Evolutionary conservation across 2,329 filamentous ascomycete genomes (phyloP), one percentile per base, ranked within the genome.

Genomic region (Stylonectria norvegica): DNA sequence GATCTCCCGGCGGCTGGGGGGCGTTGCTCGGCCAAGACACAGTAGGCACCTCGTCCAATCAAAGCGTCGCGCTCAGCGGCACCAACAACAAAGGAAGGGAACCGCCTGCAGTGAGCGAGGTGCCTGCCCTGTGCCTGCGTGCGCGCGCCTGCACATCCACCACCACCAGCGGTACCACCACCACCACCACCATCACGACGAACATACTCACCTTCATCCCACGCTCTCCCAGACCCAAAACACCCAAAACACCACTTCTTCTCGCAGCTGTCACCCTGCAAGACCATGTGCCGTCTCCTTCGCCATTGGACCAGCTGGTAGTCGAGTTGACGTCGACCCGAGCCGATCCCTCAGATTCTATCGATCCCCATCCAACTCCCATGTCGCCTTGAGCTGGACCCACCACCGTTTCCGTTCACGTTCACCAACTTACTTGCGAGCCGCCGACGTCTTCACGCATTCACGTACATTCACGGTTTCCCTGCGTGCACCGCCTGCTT

Each of bases 281-380:
- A 53, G 56, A 55, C 38, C 49, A 56, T 56, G 53, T 41, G 45
- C 43, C 42, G 49, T 40, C 48, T 42, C 37, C 40, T 39, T 39
- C 39, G 42, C 44, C 43, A 43, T 42, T 39, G 38, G 43, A 45
- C 38, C 37, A 30, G 53, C 41, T 52, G 48, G 44, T 57, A 55
- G 53, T 43, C 30, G 34, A 51, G 47, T 43, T 43, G 28, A 30
- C 28, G 14, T 30, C 28, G 7, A 9, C 14, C 28, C 28, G n/a
- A n/a, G n/a, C n/a, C n/a, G n/a, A n/a, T n/a, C n/a, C n/a, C n/a
- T n/a, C n/a, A n/a, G n/a, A n/a, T n/a, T n/a, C n/a, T n/a, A n/a
- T n/a, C 14, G 28, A 30, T 15, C 22, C 12, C 22, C 22, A 7
- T 12, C 22, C 22, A n/a, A 8, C 22, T 12, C 22, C 22, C 22